These are phyloP conservation scores for Agrocybe praecox DNA, from an alignment of 768 basidiomycete species.

Conservation along the genomic window DNA sequence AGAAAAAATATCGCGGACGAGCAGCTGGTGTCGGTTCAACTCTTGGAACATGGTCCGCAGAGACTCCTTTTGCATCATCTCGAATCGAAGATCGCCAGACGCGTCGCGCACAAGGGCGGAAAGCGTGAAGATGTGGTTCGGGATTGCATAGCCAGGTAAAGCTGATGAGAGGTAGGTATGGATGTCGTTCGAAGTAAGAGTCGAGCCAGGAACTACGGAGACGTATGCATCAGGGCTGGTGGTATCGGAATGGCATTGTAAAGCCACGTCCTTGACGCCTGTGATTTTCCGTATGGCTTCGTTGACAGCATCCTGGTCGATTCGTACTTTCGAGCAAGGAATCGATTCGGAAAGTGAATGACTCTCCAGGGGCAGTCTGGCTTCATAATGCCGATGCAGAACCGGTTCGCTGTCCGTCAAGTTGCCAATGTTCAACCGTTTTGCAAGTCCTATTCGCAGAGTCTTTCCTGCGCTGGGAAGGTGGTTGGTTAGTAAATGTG, in stretches of 20 bases:
- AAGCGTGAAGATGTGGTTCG: conserved; percentile 36
- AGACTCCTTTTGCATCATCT: conserved; percentile 28
- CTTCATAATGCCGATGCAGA: conserved; percentile 44
- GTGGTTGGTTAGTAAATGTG: not conserved
- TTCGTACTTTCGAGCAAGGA: conserved; percentile 30
- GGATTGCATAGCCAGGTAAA: conserved; percentile 43
- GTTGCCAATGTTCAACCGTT: conserved; percentile 39
- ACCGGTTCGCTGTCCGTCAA: conserved; percentile 35
- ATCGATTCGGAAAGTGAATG: conserved; percentile 40
- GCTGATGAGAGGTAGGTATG: conserved; percentile 19
- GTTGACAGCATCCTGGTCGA: conserved; percentile 30
- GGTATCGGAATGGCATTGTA: conserved; percentile 34
- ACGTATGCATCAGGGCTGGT: conserved; percentile 40
- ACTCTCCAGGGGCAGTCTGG: conserved; percentile 28
- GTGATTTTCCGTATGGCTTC: conserved; percentile 25
- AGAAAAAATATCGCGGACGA: conserved; percentile 39
- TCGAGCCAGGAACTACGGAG: conserved; percentile 21
- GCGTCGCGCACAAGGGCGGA: conserved; percentile 19
- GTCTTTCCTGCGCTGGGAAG: conserved; percentile 42
- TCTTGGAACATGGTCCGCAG: conserved; percentile 12
- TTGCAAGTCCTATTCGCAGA: conserved; percentile 44
- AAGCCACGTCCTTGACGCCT: conserved; percentile 35
- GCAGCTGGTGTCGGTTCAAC: conserved; percentile 31
- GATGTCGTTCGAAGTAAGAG: conserved; percentile 21
- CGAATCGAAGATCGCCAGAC: conserved; percentile 32